Evolutionary conservation across 192 early-diverging fungal genomes (phyloP).

Genomic region (Podila minutissima): DNA sequence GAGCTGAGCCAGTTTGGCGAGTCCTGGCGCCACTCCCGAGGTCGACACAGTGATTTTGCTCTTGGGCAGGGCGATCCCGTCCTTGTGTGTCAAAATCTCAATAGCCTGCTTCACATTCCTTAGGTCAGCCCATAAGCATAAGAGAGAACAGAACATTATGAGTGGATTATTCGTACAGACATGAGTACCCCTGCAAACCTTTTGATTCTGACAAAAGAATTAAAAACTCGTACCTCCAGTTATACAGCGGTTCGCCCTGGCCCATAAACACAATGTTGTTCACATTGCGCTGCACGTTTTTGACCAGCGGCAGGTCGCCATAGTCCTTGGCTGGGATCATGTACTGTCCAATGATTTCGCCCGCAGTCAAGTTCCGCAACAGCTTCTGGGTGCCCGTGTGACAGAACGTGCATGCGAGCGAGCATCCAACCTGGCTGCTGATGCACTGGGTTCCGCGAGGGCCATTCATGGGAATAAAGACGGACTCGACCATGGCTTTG

Average conservation of each 20-base stretch:
- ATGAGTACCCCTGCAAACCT: neutral
- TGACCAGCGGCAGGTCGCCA: constrained; percentile 68
- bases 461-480: constrained; percentile 76
- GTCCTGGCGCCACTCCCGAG: constrained; percentile 84
- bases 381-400: constrained; percentile 92
- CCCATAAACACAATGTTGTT: constrained; percentile 95
- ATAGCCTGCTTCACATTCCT: constrained; percentile 71
- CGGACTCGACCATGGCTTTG: constrained; percentile 75
- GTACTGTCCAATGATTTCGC: constrained; percentile 77
- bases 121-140: neutral
- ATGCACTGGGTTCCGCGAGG: constrained; percentile 78
- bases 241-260: constrained; percentile 90
- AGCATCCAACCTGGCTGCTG: constrained; percentile 88
- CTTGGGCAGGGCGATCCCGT: constrained; percentile 70
- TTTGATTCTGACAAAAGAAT: no score
- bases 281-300: constrained; percentile 58
- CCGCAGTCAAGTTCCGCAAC: constrained; percentile 75
- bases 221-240: constrained; percentile 65
- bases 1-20: constrained; percentile 77
- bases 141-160: neutral
- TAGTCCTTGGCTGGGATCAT: constrained; percentile 69
- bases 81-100: constrained; percentile 63
- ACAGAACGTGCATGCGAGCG: constrained; percentile 87
- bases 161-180: neutral
- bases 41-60: constrained; percentile 87